Base-by-base conservation (phyloP, 1,284 basidiomycete species). In the Rhodotorula sp. region DNA sequence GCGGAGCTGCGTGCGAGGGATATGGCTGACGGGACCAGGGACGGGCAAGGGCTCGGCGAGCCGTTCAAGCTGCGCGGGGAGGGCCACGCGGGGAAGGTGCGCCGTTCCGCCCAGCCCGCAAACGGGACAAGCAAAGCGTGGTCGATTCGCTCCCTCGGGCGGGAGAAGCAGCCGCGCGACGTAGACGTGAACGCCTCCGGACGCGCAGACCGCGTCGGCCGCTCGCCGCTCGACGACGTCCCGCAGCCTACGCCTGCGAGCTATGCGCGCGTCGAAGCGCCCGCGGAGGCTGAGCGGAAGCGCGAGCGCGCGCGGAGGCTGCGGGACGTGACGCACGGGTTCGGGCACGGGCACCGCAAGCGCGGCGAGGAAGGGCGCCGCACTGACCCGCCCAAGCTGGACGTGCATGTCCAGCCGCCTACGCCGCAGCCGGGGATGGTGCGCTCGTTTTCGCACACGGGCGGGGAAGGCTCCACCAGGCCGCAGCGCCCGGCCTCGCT, bases 121-220 rank as follows among this genome's bases (percentile, higher is more conserved):
- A 1, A n/a, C 50, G 27, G n/a, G n/a, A 44, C 39, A 21, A 46
- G 66, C 34, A 67, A 62, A 48, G 55, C 66, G 46, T 67, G 66
- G 66, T 58, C 54, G 22, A 58, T 67, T 2, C 22, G 55, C 37
- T 44, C 62, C 7, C 13, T 37, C 29, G 36, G 53, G 39, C 46
- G 17, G 13, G 46, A 60, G 3, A 53, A 66, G 57, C 50, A 54
- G 5, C 41, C 7, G 3, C 41, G 27, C 36, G 50, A n/a, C 50
- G 46, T 32, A 4, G n/a, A 12, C 36, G 32, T 10, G 22, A 25
- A 36, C 9, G 55, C 22, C 34, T 2, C 6, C 10, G 53, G 53
- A n/a, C 29, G 19, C 5, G 21, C 46, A 48, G 51, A 32, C 17
- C 19, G 8, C 8, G 51, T 9, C 51, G 51, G 13, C 25, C 27